A percentile compares a stretch with the other conserved stretches of the same genome.
Evolutionary conservation across 345 rosid species (phyloP).

Genomic region (Sisymbrium altissimum): DNA sequence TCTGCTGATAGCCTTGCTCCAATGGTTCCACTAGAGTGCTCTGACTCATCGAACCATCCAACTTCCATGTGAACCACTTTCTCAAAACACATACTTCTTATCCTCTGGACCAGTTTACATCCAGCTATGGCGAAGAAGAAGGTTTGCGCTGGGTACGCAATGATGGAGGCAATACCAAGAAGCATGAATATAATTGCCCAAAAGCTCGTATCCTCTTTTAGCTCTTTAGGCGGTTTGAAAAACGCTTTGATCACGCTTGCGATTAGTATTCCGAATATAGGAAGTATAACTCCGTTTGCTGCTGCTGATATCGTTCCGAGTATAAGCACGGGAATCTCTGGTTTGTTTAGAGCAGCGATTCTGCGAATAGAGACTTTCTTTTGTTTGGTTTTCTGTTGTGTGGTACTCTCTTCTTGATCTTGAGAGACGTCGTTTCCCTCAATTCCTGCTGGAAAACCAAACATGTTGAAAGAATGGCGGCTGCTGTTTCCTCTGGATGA

Average conservation of each 20-base stretch:
- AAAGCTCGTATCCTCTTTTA: constrained; percentile 58
- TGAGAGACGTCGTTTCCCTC: constrained; percentile 34
- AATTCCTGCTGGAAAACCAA: constrained; percentile 51
- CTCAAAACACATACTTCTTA: constrained; percentile 73
- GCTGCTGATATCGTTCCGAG: constrained; percentile 54
- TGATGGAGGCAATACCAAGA: constrained; percentile 54
- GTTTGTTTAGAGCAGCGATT: constrained; percentile 75
- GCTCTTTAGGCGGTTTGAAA: constrained; percentile 50
- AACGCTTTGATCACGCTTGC: constrained; percentile 52
- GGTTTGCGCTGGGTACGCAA: constrained; percentile 46
- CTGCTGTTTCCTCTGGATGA: constrained; percentile 67
- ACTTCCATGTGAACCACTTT: constrained; percentile 86
- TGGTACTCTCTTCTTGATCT: constrained; percentile 33
- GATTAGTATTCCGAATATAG: constrained; percentile 53
- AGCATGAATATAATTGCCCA: constrained; percentile 62
- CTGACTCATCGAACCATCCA: constrained; percentile 74
- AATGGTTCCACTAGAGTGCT: constrained; percentile 69
- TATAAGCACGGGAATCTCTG: constrained; percentile 63
- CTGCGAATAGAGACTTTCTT: constrained; percentile 51
- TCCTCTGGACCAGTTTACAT: constrained; percentile 54
- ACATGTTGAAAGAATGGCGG: constrained; percentile 51
- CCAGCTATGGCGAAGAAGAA: constrained; percentile 72
- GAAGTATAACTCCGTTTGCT: constrained; percentile 55
- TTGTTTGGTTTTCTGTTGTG: neutral
- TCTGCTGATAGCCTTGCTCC: constrained; percentile 87